Conservation (phyloP, 208 protist species). For the Naegleria lovaniensis region DNA sequence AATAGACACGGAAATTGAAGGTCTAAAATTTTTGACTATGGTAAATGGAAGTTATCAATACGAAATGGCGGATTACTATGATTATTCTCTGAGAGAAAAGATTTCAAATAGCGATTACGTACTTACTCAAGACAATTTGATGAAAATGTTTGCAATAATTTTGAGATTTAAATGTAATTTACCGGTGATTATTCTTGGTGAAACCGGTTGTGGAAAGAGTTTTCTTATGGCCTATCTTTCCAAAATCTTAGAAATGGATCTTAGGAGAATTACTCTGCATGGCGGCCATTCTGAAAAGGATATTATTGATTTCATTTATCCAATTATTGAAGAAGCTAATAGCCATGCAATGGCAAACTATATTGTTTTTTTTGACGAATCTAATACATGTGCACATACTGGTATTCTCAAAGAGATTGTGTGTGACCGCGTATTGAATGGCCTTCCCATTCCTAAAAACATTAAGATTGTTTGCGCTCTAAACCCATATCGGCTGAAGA, state of each 20-base stretch:
- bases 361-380: constrained; percentile 61
- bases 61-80: not conserved
- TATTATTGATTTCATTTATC: constrained; percentile 26
- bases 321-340: constrained; percentile 20
- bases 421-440: constrained; percentile 37
- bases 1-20: not conserved
- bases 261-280: constrained; percentile 45
- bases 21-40: not conserved
- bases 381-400: constrained; percentile 55
- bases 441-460: not conserved
- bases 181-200: constrained; percentile 55
- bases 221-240: constrained; percentile 43
- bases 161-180: constrained; percentile 40
- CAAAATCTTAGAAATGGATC: not conserved
- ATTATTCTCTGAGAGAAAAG: not conserved
- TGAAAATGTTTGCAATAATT: constrained; percentile 58
- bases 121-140: constrained; percentile 57
- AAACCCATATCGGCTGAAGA: constrained; percentile 54
- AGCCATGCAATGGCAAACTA: not conserved
- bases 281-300: constrained; percentile 41
- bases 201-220: constrained; percentile 65
- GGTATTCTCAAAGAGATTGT: constrained; percentile 53
- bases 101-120: constrained; percentile 38
- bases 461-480: constrained; percentile 48
- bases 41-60: not conserved